Evolutionary conservation across 2,329 filamentous ascomycete species (phyloP), one percentile per base, ranked within the genome.

Genomic region (Phymatotrichopsis omnivora): DNA sequence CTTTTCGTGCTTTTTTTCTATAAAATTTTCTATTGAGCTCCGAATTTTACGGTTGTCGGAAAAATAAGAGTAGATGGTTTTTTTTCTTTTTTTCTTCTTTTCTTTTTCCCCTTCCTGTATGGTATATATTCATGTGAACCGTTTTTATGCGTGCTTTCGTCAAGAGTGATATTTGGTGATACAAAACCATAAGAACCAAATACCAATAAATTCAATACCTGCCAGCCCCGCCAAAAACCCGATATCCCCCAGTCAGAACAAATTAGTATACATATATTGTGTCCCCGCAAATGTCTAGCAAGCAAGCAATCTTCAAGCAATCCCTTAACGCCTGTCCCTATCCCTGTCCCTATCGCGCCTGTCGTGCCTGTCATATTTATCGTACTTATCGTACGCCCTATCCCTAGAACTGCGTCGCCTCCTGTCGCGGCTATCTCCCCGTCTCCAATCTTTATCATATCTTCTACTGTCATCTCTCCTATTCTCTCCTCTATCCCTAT

Each of bases 401-500:
- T 44, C 46, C 5, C 44, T 43, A 12, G 43, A 47, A 25, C 41
- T 33, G 28, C 48, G 46, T 23, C 47, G 37, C 32, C 47, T 36
- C 31, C 30, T 34, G 30, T 30, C 38, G n/a, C 51, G 37, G 39
- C 46, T 51, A 23, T 36, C 31, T 45, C 30, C 44, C 42, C 22
- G 7, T 43, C 40, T 28, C 10, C 54, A 45, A 30, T 53, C 49
- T 32, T 54, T 48, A 33, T 55, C 31, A 14, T 47, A 34, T 8
- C 57, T 53, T 33, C 52, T 44, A 30, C 27, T 30, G 19, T 37
- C 42, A 10, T 31, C 11, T 7, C 23, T 27, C 25, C 42, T 8
- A 2, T 35, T 49, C 14, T 32, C 22, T 19, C 62, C 57, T 24
- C 51, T 51, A 30, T 60, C 54, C 32, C 56, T 51, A 27, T 45